Evolutionary conservation across 2,329 filamentous ascomycete species (phyloP), one percentile per base, ranked within the genome.

Genomic region (Ophiostoma tasmaniense): DNA sequence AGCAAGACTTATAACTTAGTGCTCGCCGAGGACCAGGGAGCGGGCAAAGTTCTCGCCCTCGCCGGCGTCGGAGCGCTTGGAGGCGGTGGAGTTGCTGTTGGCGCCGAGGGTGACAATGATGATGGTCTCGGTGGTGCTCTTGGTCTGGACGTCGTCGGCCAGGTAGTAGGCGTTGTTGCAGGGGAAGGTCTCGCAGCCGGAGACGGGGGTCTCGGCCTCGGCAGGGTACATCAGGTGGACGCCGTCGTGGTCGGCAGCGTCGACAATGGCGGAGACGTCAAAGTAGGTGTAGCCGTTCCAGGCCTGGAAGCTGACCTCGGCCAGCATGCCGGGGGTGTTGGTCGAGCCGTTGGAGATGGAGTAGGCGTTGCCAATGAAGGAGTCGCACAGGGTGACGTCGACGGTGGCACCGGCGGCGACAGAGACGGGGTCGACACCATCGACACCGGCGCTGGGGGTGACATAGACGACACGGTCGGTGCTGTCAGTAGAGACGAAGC

Each of bases 401-500:
- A 77, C 77, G 61, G 81, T 76, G 71, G 76, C 70, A 59, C 77
- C 72, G 68, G 75, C 80, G 68, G 73, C 72, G 61, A 87, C 78
- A 17, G 75, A 75, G 72, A 85, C 75, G 20, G 79, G 70, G 22
- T 75, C 72, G 62, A 84, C 74, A 2, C 75, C 42, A n/a, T 73
- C 55, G 28, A 74, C 74, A 67, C 80, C 81, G 0, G 75, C 74
- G 75, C 76, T 82, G 73, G 79, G 73, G 37, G 82, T 85, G 78
- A 86, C 85, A 78, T 81, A 73, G 76, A 87, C 74, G 65, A 80
- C 82, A 76, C 84, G 82, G 70, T 77, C 75, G 42, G 77, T 78
- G 70, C 77, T 73, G 76, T 89, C 87, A 66, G 87, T 83, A 73
- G 84, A 87, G 77, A 82, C 74, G 79, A 89, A 88, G 73, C 83